These are phyloP conservation scores for Eucalyptus brandiana DNA, from an alignment of 345 rosid species.

Conservation along the genomic window DNA sequence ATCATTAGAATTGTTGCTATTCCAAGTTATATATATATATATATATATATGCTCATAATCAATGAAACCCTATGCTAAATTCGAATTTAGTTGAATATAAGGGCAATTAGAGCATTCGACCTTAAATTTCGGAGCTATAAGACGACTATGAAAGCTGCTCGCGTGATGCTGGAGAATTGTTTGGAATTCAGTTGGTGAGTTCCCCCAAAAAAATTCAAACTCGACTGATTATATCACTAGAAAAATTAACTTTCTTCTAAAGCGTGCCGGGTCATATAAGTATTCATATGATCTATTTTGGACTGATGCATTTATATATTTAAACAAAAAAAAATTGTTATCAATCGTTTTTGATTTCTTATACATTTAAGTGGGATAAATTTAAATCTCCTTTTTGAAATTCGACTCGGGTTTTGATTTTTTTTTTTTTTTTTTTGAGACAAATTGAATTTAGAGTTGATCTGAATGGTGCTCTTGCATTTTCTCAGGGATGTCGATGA, in stretches of 20 bases:
- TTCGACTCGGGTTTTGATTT: not conserved
- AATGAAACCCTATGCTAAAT: not conserved
- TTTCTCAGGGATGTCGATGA: not conserved
- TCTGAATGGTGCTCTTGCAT: not conserved
- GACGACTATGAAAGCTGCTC: too few species aligned
- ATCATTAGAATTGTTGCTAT: not conserved
- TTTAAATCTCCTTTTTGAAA: not conserved
- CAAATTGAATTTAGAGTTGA: not conserved
- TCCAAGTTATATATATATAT: not conserved
- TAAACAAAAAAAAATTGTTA: not conserved
- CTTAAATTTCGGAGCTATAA: not conserved
- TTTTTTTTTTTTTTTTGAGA: not conserved
- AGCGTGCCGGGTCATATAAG: fast-evolving
- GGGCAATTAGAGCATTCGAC: not conserved
- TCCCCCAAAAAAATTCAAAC: not conserved
- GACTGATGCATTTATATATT: not conserved
- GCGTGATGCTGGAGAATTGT: not conserved
- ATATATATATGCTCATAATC: not conserved
- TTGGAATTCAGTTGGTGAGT: not conserved
- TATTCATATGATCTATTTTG: not conserved
- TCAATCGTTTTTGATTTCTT: not conserved
- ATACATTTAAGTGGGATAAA: not conserved
- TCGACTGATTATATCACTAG: not conserved
- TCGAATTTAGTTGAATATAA: not conserved
- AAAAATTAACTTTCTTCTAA: not conserved